Evolutionary conservation across 139 green algal genomes (phyloP), one percentile per base, ranked within the genome.

Genomic region (Closterium sp.): DNA sequence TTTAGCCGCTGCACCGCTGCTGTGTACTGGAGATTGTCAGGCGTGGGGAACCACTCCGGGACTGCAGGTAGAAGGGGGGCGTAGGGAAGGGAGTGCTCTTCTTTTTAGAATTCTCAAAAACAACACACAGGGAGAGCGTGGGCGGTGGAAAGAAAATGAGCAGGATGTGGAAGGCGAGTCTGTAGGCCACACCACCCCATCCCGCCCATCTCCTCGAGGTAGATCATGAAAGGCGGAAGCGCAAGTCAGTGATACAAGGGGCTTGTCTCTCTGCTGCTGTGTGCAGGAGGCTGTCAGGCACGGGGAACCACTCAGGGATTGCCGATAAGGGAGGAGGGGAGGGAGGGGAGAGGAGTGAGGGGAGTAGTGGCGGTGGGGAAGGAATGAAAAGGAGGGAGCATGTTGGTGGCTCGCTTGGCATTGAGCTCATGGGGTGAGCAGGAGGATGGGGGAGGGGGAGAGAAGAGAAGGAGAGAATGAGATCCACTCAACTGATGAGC

Each of bases 261-360:
- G n/a, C n/a, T n/a, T n/a, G n/a, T n/a, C n/a, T n/a, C n/a, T n/a
- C n/a, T n/a, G 97, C 97, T 3, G 91, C 93, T 0, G 90, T 94
- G 94, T 97, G 98, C 31, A 93, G 93, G 19, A 97, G 33, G 92
- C 98, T 98, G 76, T 97, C 96, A 3, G 96, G 96, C 0, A 95
- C 97, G 32, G 97, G 97, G 69, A 98, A 88, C 96, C 96, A 98
- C 92, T 98, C 96, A 10, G 96, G 96, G 4, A 98, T 89, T 38
- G 95, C 55, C n/a, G 31, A 9, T 30, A 88, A 5, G 76, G 81
- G n/a, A 85, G 81, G 81, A 28, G 23, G 81, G 64, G 86, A 66
- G 38, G 38, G 84, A 64, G 38, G 7, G 38, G 38, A 16, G 21
- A 16, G 38, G 6, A 66, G 86, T 33, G 86, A 31, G n/a, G 43